Evolutionary conservation across 2,329 filamentous ascomycete genomes (phyloP).

Genomic region (Colletotrichum sojae): DNA sequence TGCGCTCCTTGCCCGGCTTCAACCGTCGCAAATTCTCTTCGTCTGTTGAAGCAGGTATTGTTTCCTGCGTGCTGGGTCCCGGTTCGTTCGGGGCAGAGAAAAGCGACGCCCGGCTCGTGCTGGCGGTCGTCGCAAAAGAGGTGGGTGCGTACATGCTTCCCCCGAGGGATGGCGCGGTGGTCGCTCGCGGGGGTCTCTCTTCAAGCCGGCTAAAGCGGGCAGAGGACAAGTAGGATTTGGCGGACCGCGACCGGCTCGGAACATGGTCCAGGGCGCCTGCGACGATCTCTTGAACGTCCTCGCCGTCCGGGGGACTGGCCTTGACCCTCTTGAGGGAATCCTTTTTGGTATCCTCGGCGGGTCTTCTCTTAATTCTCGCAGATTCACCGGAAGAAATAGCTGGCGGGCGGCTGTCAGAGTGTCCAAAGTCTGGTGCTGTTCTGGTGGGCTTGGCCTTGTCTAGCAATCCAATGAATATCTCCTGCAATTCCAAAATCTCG

Average conservation of each 20-base stretch:
- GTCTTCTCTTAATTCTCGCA: conserved; percentile 18
- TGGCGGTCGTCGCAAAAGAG: conserved; percentile 9
- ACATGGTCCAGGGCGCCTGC: conserved; percentile 15
- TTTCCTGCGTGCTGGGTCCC: conserved; percentile 18
- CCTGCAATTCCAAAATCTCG: conserved; percentile 23
- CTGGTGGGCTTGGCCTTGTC: neutral
- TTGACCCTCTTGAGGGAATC: conserved; percentile 20
- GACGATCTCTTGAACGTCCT: neutral
- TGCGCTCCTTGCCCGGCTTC: neutral
- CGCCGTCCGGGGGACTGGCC: neutral
- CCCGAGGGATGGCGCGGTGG: neutral
- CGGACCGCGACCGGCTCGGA: conserved; percentile 26
- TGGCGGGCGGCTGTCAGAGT: neutral
- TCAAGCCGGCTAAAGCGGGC: neutral
- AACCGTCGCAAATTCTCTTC: neutral
- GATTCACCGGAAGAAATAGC: neutral
- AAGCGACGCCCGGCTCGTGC: conserved; percentile 21
- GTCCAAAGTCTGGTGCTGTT: neutral
- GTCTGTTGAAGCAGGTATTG: conserved; percentile 1
- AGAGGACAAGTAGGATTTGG: neutral
- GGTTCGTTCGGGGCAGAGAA: neutral
- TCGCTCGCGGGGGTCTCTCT: neutral
- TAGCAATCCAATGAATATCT: conserved; percentile 7
- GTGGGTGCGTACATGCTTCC: neutral
- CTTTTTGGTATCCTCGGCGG: neutral